A percentile compares a stretch with the other conserved stretches of the same genome.
These are phyloP conservation scores for Cornus kousa DNA, from an alignment of 148 eudicot genomes.

Conservation along the genomic window DNA sequence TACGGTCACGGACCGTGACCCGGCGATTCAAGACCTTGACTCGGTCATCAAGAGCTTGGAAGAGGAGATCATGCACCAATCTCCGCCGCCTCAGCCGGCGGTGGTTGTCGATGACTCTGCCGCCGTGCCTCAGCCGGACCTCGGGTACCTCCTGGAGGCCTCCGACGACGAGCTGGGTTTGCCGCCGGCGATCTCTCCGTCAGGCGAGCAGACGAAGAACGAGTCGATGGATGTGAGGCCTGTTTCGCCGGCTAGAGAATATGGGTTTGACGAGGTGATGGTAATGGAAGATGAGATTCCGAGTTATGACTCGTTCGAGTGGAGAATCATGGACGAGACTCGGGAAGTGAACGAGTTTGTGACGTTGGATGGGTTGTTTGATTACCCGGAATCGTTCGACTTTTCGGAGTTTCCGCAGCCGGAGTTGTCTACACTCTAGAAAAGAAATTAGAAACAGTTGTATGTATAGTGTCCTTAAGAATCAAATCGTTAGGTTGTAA, in stretches of 20 bases:
- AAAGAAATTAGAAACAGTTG: neutral
- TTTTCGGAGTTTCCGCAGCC: constrained; percentile 10
- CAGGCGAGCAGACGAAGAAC: neutral
- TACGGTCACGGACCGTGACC: neutral
- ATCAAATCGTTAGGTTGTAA: neutral
- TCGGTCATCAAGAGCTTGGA: constrained; percentile 41
- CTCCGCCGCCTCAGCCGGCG: neutral
- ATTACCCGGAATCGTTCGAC: constrained; percentile 10
- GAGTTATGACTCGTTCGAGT: constrained; percentile 19
- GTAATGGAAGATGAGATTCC: constrained; percentile 17
- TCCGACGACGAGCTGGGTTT: constrained; percentile 53
- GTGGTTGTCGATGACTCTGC: neutral
- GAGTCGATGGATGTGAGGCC: neutral
- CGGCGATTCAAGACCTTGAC: constrained; percentile 30
- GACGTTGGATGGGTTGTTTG: constrained; percentile 15
- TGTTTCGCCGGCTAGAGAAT: neutral
- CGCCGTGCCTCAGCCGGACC: constrained; percentile 21
- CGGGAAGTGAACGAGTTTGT: neutral
- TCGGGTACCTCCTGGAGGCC: constrained; percentile 46
- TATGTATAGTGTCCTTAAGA: neutral
- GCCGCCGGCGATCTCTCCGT: constrained; percentile 25
- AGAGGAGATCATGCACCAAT: constrained; percentile 28
- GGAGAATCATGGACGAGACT: constrained; percentile 14
- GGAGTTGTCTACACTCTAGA: constrained; percentile 1
- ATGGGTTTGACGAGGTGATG: constrained; percentile 2